Evolutionary conservation across 164 flowering plant genomes (phyloP).

Genomic region (Magnolia changhungtana): DNA sequence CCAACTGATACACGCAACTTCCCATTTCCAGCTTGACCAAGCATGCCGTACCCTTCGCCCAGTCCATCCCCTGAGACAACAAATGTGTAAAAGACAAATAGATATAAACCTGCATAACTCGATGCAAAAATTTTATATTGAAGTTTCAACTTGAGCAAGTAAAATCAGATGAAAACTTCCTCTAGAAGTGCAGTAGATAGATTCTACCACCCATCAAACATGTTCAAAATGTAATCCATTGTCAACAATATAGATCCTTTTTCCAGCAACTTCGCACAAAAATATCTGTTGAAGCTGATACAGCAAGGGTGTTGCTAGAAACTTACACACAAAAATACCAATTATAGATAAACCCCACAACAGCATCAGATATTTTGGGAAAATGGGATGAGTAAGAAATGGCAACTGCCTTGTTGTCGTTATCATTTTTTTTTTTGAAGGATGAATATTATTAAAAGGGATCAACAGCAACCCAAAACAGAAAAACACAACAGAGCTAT

Average conservation of each 20-base stretch:
- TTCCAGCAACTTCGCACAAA: not conserved
- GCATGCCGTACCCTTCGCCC: slow-evolving; percentile 99
- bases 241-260: not conserved
- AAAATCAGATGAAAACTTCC: not conserved
- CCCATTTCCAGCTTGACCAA: slow-evolving; percentile 98
- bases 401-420: not conserved
- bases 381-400: not conserved
- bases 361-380: not conserved
- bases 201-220: not conserved
- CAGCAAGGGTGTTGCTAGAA: not conserved
- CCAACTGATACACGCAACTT: slow-evolving; percentile 87
- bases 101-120: not conserved
- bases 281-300: not conserved
- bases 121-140: not conserved
- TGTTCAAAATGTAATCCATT: not conserved
- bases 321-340: not conserved
- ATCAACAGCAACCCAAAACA: too few species aligned
- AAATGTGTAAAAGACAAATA: not conserved
- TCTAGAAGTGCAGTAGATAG: not conserved
- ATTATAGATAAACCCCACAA: not conserved
- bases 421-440: not conserved
- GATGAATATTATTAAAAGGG: too few species aligned
- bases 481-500: too few species aligned
- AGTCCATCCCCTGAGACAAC: slow-evolving; percentile 78
- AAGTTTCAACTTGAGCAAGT: not conserved